Evolutionary conservation across 371 early-diverging fungal species (phyloP), one percentile per base, ranked within the genome.

Genomic region (Apophysomyces sp.): DNA sequence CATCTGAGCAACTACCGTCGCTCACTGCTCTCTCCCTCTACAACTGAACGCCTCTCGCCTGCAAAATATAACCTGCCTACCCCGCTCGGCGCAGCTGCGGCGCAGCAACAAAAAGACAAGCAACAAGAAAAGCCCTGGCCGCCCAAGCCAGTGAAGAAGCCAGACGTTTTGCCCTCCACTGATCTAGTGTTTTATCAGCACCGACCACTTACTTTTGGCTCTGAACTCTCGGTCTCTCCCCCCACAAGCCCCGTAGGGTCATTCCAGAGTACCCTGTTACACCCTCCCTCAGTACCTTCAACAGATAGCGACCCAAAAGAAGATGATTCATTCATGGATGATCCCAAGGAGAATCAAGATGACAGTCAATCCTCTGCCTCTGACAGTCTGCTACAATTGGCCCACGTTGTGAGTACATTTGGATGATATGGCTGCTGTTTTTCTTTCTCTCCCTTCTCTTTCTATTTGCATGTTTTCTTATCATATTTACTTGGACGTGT

Each of bases 1-100:
- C 79, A 78, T 56, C 56, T 78, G 15, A 64, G 65, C 51, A 74
- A 72, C 28, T 77, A 77, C 36, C 65, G 62, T 39, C 69, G 55
- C 6, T 58, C 60, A n/a, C 27, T 27, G 24, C 53, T 58, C 4
- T 51, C 21, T 9, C 57, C 63, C 8, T 32, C 53, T 49, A 53
- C 63, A 31, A 49, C 34, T 7, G 34, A 21, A 13, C 53, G 37
- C 40, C 34, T 36, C 34, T 65, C 65, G 28, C 59, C 62, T 24
- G 58, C 62, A 11, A 65, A 58, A 56, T 65, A 65, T 21, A 61
- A 61, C 27, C 57, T 65, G 55, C 60, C 65, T 2, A 57, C 61
- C 11, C 65, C 69, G 11, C 52, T 67, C n/a, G 60, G 67, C n/a
- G 34, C 63, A 12, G 59, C 63, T 11, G 67, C 63, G 31, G 63